A percentile compares a stretch with the other conserved stretches of the same genome.
Conservation (phyloP, 768 basidiomycete genomes). For the Lactifluus pinguis region DNA sequence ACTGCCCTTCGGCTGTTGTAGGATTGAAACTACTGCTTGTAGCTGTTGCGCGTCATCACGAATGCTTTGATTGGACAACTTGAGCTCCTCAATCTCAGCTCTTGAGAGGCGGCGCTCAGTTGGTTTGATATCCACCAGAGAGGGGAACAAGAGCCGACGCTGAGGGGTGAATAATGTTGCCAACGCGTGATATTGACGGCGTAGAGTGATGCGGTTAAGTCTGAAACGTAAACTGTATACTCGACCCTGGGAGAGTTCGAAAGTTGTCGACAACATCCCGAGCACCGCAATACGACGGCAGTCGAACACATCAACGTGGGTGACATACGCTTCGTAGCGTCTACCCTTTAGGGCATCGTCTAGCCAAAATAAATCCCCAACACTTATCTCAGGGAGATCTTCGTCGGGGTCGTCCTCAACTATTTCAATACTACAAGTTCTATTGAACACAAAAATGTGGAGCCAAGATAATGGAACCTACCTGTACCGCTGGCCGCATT, state of each 20-base stretch:
- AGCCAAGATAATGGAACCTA: not conserved
- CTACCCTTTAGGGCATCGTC: slow-evolving; percentile 9
- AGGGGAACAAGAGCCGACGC: slow-evolving; percentile 45
- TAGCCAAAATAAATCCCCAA: slow-evolving; percentile 7
- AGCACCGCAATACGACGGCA: slow-evolving; percentile 21
- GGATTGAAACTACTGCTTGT: slow-evolving; percentile 40
- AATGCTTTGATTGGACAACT: slow-evolving; percentile 36
- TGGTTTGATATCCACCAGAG: slow-evolving; percentile 23
- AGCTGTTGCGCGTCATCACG: slow-evolving; percentile 38
- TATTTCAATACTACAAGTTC: slow-evolving; percentile 3
- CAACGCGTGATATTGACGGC: slow-evolving; percentile 53
- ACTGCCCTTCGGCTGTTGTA: slow-evolving; percentile 35
- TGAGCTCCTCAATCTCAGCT: slow-evolving; percentile 14
- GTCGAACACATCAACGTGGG: not conserved
- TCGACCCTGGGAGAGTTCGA: slow-evolving; percentile 31
- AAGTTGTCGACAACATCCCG: slow-evolving; percentile 39
- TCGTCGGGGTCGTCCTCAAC: slow-evolving; percentile 6
- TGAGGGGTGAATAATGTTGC: slow-evolving; percentile 33
- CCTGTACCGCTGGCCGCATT: not conserved
- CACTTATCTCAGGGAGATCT: slow-evolving; percentile 4
- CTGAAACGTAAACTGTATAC: slow-evolving; percentile 43
- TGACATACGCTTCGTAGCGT: slow-evolving; percentile 11
- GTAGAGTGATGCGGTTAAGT: slow-evolving; percentile 45
- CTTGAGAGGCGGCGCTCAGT: slow-evolving; percentile 12
- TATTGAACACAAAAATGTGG: not conserved